Evolutionary conservation across 1,139 yeast species (phyloP).

Genomic region (Zygoascus hellenicus): DNA sequence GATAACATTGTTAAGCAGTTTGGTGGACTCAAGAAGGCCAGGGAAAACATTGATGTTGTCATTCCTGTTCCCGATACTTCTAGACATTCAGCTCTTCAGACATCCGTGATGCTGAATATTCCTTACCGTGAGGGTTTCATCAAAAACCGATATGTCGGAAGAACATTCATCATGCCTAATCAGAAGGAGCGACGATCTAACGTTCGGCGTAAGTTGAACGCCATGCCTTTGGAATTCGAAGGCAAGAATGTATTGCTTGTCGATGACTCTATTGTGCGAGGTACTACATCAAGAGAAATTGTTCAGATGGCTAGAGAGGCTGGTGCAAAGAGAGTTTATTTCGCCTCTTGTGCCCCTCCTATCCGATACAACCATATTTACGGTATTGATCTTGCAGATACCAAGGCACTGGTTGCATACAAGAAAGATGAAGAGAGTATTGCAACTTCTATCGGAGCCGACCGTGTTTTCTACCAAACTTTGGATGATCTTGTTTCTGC

Average conservation of each 20-base stretch:
- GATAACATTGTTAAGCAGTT: slow-evolving; percentile 54
- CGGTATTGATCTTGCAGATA: slow-evolving; percentile 95
- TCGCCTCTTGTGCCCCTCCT: slow-evolving; percentile 98
- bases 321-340: slow-evolving; percentile 87
- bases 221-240: slow-evolving; percentile 89
- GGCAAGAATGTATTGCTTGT: slow-evolving; percentile 85
- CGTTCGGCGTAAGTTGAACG: slow-evolving; percentile 90
- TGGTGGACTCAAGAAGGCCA: slow-evolving; percentile 43
- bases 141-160: slow-evolving; percentile 92
- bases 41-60: slow-evolving; percentile 75
- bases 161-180: slow-evolving; percentile 98
- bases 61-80: slow-evolving; percentile 98
- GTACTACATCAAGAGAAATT: slow-evolving; percentile 93
- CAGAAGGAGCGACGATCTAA: slow-evolving; percentile 91
- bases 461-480: slow-evolving; percentile 81
- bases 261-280: slow-evolving; percentile 96
- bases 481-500: slow-evolving; percentile 76
- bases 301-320: slow-evolving; percentile 98
- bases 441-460: slow-evolving; percentile 82
- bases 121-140: slow-evolving; percentile 97
- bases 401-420: slow-evolving; percentile 88
- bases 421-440: slow-evolving; percentile 68
- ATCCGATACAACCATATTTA: slow-evolving; percentile 92
- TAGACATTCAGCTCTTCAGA: slow-evolving; percentile 87
- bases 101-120: slow-evolving; percentile 71